phyloP scores from a whole-genome alignment of 768 basidiomycete genomes.

The Agrocybe pediades region DNA sequence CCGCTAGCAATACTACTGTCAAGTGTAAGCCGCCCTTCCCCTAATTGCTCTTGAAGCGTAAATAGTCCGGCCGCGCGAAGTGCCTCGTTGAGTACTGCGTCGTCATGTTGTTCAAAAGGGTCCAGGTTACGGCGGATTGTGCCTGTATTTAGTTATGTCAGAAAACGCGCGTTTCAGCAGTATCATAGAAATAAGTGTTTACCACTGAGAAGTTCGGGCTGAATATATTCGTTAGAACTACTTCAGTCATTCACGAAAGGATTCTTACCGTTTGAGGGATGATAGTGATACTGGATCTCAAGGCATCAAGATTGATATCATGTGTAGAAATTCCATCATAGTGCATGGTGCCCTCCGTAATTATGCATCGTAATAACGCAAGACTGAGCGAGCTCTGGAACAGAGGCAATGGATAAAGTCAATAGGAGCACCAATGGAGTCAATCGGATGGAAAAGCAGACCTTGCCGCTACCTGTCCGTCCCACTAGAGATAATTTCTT shows the following conservation, averaged over 20 bases:
- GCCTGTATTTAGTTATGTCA: constrained; percentile 6
- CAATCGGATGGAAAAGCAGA: constrained; percentile 5
- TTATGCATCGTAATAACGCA: constrained; percentile 58
- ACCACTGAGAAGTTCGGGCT: constrained; percentile 59
- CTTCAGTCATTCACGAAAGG: neutral
- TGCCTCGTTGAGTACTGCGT: constrained; percentile 44
- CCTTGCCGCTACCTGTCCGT: constrained; percentile 49
- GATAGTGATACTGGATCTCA: constrained; percentile 62
- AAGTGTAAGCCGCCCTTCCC: constrained; percentile 49
- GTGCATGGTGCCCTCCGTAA: constrained; percentile 54
- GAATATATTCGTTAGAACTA: neutral
- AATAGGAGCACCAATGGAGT: neutral
- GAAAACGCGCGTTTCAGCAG: neutral
- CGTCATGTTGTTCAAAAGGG: constrained; percentile 60
- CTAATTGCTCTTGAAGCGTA: constrained; percentile 39
- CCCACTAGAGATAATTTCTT: constrained; percentile 30
- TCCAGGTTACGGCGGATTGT: constrained; percentile 67
- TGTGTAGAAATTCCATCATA: constrained; percentile 55
- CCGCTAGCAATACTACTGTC: constrained; percentile 50
- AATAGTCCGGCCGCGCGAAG: constrained; percentile 42
- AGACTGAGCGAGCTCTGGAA: constrained; percentile 49
- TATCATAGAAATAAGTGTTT: constrained; percentile 1
- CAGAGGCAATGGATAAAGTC: neutral
- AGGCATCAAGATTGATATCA: constrained; percentile 53
- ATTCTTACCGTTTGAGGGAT: constrained; percentile 48